Evolutionary conservation across 1,284 basidiomycete species (phyloP).

Genomic region (Fomitopsis palustris): DNA sequence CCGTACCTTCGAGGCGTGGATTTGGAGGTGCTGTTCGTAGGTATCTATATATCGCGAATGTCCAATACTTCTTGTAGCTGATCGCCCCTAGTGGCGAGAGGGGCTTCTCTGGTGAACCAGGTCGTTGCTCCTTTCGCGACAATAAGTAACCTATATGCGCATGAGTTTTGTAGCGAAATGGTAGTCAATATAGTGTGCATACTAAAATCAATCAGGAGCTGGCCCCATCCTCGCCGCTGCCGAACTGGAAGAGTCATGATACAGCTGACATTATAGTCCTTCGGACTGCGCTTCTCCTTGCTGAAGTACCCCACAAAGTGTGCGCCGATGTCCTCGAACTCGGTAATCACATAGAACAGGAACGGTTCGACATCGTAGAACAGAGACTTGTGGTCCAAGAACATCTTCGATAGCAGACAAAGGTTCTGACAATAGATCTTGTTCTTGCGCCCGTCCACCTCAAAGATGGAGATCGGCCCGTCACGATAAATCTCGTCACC

Average conservation of each 20-base stretch:
- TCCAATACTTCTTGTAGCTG: conserved; percentile 97
- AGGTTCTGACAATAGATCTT: conserved; percentile 99
- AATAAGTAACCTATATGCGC: conserved; percentile 79
- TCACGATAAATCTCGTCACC: conserved; percentile 99
- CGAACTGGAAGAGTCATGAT: conserved; percentile 98
- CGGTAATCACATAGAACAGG: conserved; percentile 97
- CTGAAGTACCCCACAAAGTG: conserved; percentile 98
- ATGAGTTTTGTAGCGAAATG: conserved; percentile 1
- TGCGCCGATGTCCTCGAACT: conserved; percentile 85
- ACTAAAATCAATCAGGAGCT: conserved; percentile 96
- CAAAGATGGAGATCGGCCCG: conserved; percentile 86
- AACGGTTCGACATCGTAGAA: conserved; percentile 99
- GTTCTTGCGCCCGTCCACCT: conserved; percentile 97
- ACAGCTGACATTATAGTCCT: conserved; percentile 97
- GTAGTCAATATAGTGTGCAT: conserved; percentile 34
- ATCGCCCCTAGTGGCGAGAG: conserved; percentile 87
- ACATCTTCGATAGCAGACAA: conserved; percentile 99
- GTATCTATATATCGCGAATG: conserved; percentile 83
- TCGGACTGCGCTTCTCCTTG: conserved; percentile 96
- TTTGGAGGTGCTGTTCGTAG: conserved; percentile 59
- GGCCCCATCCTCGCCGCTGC: conserved; percentile 94
- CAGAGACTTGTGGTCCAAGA: conserved; percentile 98
- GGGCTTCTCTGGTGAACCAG: conserved; percentile 92
- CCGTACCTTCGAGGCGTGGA: conserved; percentile 73
- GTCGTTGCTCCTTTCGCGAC: conserved; percentile 89